Conservation (phyloP, 1,284 basidiomycete genomes). For the Athelia sp. region DNA sequence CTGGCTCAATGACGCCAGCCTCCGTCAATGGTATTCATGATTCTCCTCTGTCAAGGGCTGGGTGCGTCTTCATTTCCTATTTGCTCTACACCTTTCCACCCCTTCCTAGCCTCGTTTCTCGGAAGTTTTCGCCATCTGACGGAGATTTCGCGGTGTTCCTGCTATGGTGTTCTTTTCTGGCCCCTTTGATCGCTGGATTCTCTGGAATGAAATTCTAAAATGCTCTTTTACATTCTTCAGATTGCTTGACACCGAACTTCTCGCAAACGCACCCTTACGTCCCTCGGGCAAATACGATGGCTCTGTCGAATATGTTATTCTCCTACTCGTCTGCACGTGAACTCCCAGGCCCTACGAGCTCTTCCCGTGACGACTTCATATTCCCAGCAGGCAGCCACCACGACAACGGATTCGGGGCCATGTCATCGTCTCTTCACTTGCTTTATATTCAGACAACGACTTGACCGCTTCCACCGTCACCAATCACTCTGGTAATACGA, state of each 20-base stretch:
- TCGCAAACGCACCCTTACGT: constrained; percentile 21
- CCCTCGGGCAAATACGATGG: constrained; percentile 57
- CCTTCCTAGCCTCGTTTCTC: constrained; percentile 4
- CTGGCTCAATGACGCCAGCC: constrained; percentile 13
- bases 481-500: not conserved
- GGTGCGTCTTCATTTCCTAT: constrained; percentile 35
- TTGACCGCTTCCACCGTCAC: not conserved
- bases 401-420: no score
- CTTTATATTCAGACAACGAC: not conserved
- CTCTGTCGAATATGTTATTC: constrained; percentile 53
- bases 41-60: constrained; percentile 45
- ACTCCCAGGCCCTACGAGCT: constrained; percentile 11
- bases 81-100: constrained; percentile 3
- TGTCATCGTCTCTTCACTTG: not conserved
- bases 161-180: not conserved
- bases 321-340: constrained; percentile 18
- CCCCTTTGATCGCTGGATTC: not conserved
- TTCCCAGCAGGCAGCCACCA: constrained; percentile 21
- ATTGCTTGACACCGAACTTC: constrained; percentile 25
- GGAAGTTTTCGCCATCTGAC: not conserved
- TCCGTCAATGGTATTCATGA: constrained; percentile 23
- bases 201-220: not conserved
- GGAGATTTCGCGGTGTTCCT: not conserved
- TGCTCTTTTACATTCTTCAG: constrained; percentile 12
- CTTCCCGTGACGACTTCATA: constrained; percentile 31